Evolutionary conservation across 306 rosid genomes (phyloP).

Genomic region (Sicyos baderoa): DNA sequence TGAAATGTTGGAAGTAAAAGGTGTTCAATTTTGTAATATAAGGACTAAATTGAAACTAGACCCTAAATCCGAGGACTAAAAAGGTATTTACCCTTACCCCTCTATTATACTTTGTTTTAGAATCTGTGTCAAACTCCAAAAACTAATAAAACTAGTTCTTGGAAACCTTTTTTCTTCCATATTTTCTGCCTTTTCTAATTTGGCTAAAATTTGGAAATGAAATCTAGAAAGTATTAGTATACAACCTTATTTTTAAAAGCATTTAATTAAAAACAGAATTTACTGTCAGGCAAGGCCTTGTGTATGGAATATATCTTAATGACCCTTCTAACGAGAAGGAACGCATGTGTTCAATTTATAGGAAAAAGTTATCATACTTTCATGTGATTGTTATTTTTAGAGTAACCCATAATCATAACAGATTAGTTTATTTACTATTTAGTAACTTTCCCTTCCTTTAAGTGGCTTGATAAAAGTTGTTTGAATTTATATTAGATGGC

Average conservation of each 20-base stretch:
- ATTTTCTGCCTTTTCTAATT: background rate
- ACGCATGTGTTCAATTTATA: background rate
- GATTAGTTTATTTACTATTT: background rate
- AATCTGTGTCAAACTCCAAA: background rate
- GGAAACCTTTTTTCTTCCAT: background rate
- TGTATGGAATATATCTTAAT: background rate
- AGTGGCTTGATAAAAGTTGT: background rate
- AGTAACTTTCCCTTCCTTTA: background rate
- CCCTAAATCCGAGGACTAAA: too few relatives aligned
- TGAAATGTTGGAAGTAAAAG: too few relatives aligned
- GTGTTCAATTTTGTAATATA: too few relatives aligned
- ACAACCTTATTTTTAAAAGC: background rate
- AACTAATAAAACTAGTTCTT: background rate
- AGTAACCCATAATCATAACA: too few relatives aligned
- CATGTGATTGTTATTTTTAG: background rate
- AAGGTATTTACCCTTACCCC: too few relatives aligned
- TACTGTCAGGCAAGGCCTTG: background rate
- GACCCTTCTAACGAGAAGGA: background rate
- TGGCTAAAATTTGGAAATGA: background rate
- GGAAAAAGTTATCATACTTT: background rate
- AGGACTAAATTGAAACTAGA: too few relatives aligned
- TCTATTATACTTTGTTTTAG: background rate
- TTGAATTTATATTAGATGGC: background rate
- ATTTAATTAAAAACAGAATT: background rate
- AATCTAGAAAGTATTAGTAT: background rate